Percentiles rank a stretch among this genome's conserved stretches.
Evolutionary conservation across 2,329 filamentous ascomycete genomes (phyloP).

Genomic region (Coleophoma crateriformis): DNA sequence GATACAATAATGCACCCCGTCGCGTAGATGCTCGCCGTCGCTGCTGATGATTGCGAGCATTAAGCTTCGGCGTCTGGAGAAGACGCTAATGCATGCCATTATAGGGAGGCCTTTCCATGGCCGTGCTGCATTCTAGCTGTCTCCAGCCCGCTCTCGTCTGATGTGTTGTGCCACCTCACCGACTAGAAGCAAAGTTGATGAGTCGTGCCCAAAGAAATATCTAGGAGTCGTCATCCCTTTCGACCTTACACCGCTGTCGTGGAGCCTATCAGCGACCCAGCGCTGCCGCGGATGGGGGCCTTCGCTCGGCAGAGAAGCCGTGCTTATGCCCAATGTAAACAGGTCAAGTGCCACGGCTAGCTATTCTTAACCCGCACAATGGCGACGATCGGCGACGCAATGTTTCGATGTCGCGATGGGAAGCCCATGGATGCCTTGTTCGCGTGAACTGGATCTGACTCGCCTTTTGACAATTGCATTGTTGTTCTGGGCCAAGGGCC

Average conservation of each 20-base stretch:
- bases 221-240: too few relatives aligned
- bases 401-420: too few relatives aligned
- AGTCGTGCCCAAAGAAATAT: too few relatives aligned
- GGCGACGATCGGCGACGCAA: too few relatives aligned
- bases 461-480: conserved; percentile 5
- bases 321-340: too few relatives aligned
- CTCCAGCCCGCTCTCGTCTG: conserved; percentile 14
- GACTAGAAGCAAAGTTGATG: conserved; percentile 4
- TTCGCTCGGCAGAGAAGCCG: too few relatives aligned
- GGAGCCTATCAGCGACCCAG: conserved; percentile 4
- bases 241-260: conserved; percentile 10
- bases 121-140: conserved; percentile 10
- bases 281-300: not conserved
- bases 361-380: too few relatives aligned
- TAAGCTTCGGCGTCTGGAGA: conserved; percentile 11
- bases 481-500: conserved; percentile 5
- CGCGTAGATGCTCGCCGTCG: too few relatives aligned
- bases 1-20: too few relatives aligned
- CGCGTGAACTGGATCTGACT: conserved; percentile 8
- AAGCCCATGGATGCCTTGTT: not conserved
- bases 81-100: conserved; percentile 24
- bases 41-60: conserved; percentile 6
- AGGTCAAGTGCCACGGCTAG: too few relatives aligned
- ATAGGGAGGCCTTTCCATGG: not conserved
- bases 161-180: conserved; percentile 9